These are phyloP conservation scores for Helicocarpus griseus DNA, from an alignment of 2,329 filamentous ascomycete genomes.

Conservation along the genomic window DNA sequence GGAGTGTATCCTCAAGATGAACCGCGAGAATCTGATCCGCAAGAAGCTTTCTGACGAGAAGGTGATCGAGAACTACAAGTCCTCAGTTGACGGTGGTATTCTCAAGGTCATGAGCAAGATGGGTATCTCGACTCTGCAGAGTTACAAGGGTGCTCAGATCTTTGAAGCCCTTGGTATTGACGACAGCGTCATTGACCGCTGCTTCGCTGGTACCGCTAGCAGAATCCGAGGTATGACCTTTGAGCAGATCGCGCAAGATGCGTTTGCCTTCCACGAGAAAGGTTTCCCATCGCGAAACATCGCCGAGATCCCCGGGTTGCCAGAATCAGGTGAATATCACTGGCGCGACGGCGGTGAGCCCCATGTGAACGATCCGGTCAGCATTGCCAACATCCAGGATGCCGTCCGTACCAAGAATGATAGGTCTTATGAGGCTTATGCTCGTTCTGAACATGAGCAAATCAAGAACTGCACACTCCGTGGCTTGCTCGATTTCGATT, in stretches of 20 bases:
- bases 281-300: constrained; percentile 78
- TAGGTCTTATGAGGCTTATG: constrained; percentile 97
- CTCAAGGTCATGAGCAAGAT: constrained; percentile 99
- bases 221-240: constrained; percentile 93
- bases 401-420: constrained; percentile 95
- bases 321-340: constrained; percentile 94
- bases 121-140: constrained; percentile 93
- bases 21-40: constrained; percentile 83
- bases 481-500: constrained; percentile 91
- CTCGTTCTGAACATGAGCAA: constrained; percentile 82
- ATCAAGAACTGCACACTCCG: constrained; percentile 95
- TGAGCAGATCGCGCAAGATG: constrained; percentile 85
- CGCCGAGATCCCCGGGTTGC: constrained; percentile 64
- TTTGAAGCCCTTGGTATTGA: constrained; percentile 93
- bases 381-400: constrained; percentile 95
- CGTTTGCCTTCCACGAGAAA: constrained; percentile 88
- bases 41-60: constrained; percentile 75
- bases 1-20: constrained; percentile 95
- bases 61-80: constrained; percentile 91
- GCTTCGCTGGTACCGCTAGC: constrained; percentile 88
- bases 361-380: constrained; percentile 88
- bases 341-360: constrained; percentile 95
- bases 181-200: constrained; percentile 82
- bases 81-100: constrained; percentile 91
- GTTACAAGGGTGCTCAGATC: constrained; percentile 96